Percentiles rank a stretch among this genome's conserved stretches.
Conservation (phyloP, 805 yeast species). For the Lachancea sp. region DNA sequence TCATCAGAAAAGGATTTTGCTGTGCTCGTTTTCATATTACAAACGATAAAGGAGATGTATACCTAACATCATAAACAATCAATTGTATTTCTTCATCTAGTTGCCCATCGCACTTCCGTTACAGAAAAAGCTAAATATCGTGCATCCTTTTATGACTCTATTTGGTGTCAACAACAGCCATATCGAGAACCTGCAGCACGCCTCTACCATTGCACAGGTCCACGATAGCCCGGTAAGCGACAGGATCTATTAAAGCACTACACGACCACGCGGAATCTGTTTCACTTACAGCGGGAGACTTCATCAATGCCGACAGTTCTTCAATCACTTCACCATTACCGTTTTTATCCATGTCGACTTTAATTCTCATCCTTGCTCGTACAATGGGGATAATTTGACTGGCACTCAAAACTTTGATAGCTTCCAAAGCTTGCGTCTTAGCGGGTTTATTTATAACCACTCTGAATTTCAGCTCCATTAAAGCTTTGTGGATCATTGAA, state of each 20-base stretch:
- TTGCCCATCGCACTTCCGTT: neutral
- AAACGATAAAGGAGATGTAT: constrained; percentile 28
- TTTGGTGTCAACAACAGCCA: constrained; percentile 69
- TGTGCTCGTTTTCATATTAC: constrained; percentile 40
- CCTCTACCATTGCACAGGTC: constrained; percentile 55
- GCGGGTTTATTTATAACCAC: constrained; percentile 67
- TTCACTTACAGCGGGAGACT: constrained; percentile 39
- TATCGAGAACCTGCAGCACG: constrained; percentile 73
- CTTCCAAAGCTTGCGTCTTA: constrained; percentile 86
- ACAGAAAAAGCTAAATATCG: neutral
- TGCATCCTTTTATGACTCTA: constrained; percentile 11
- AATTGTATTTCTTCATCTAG: neutral
- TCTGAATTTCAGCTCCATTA: constrained; percentile 72
- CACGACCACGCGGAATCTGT: constrained; percentile 46
- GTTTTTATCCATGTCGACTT: constrained; percentile 50
- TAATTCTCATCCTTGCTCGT: constrained; percentile 87
- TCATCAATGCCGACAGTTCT: constrained; percentile 38
- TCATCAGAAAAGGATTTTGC: constrained; percentile 39
- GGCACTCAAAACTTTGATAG: constrained; percentile 68
- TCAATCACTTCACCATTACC: constrained; percentile 37
- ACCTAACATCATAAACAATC: neutral
- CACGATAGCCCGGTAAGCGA: constrained; percentile 64
- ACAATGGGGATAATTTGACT: constrained; percentile 88
- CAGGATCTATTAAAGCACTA: constrained; percentile 77
- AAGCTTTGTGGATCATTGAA: constrained; percentile 83